These are phyloP conservation scores for Entrophospora sp. DNA, from an alignment of 192 early-diverging fungal species.

Conservation along the genomic window DNA sequence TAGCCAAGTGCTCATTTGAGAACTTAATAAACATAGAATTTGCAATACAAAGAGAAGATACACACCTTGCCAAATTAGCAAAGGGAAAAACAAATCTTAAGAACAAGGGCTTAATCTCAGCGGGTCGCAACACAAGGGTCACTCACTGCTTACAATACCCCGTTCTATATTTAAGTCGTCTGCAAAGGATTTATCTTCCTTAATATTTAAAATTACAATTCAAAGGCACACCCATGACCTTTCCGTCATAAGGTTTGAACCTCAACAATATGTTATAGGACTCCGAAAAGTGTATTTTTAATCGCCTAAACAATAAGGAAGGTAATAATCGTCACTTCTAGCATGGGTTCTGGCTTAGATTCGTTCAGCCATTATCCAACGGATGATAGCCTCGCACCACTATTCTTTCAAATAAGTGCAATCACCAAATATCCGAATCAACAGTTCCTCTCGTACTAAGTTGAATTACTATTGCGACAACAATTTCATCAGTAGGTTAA, in stretches of 20 bases:
- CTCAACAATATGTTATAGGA: background rate
- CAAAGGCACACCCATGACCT: background rate
- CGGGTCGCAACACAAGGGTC: too few species aligned
- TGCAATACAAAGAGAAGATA: too few species aligned
- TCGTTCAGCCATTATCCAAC: slow-evolving; percentile 12
- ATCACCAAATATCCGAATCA: slow-evolving; percentile 63
- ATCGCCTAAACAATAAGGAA: too few species aligned
- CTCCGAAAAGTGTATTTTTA: background rate
- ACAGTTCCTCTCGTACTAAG: too few species aligned
- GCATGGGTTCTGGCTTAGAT: slow-evolving; percentile 4
- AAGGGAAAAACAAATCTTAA: too few species aligned
- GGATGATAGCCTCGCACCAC: slow-evolving; percentile 11
- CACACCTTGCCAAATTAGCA: too few species aligned
- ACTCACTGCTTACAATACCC: too few species aligned
- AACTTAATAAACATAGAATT: too few species aligned
- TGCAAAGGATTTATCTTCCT: background rate
- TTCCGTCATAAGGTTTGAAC: background rate
- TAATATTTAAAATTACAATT: background rate
- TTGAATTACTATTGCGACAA: too few species aligned
- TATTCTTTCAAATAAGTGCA: background rate
- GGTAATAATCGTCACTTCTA: background rate
- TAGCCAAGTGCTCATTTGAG: too few species aligned
- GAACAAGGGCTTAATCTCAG: too few species aligned
- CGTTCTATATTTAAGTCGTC: slow-evolving; percentile 5
- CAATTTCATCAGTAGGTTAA: slow-evolving; percentile 85